Conservation (phyloP, 805 yeast genomes). For the Candida sonorensis region DNA sequence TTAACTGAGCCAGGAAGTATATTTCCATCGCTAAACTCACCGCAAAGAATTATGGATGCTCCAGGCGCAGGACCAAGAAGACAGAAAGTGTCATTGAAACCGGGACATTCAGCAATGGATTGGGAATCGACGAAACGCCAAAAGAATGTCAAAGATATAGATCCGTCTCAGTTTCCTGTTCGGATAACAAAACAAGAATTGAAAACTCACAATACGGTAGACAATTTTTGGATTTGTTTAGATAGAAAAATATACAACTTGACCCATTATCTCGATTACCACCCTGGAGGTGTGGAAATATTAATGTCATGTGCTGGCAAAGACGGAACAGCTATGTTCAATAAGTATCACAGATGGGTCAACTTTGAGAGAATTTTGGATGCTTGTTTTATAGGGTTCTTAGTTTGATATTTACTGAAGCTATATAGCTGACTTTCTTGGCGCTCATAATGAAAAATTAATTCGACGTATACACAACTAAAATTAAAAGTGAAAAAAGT, state of each 20-base stretch:
- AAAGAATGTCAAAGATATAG: constrained; percentile 47
- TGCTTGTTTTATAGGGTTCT: constrained; percentile 68
- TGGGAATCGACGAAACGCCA: constrained; percentile 63
- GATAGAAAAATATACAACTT: constrained; percentile 79
- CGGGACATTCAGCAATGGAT: constrained; percentile 82
- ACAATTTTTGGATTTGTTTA: constrained; percentile 83
- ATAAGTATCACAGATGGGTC: constrained; percentile 67
- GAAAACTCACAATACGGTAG: constrained; percentile 44
- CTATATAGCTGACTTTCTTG: too few species aligned
- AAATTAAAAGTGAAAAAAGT: neutral
- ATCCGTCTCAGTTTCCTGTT: constrained; percentile 43
- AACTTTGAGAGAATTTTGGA: constrained; percentile 77
- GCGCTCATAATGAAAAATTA: too few species aligned
- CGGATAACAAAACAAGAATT: constrained; percentile 53
- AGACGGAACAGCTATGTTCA: constrained; percentile 74
- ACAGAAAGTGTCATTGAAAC: constrained; percentile 56
- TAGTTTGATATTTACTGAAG: constrained; percentile 13
- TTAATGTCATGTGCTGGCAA: constrained; percentile 73
- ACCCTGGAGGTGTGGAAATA: constrained; percentile 88
- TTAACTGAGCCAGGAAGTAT: neutral
- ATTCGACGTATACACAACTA: neutral
- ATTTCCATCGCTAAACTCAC: constrained; percentile 15
- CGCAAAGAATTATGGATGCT: constrained; percentile 10
- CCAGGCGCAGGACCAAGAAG: constrained; percentile 19
- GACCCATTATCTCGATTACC: constrained; percentile 77